Base-by-base conservation (phyloP, 1,284 basidiomycete species). In the Austroboletus niveus region DNA sequence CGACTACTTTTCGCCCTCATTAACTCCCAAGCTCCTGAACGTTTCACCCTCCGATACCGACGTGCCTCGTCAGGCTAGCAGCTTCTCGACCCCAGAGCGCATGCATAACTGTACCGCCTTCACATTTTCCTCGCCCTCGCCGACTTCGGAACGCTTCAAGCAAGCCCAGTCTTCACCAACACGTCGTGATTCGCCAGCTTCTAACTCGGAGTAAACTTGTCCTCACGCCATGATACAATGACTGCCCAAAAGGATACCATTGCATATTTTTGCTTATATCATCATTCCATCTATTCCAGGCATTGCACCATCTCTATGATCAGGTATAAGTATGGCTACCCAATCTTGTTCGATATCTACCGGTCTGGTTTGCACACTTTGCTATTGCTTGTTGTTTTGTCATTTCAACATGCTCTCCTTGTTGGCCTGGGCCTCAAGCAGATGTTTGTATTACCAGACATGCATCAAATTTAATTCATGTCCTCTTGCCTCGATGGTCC, bases 91-190 rank as follows among this genome's bases (percentile, higher is more conserved):
- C 1, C 86, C 86, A 2, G 83, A 89, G 61, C 81, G 85, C 59
- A 81, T 82, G 61, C 75, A 75, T 52, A 81, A 84, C 52, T 87
- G 85, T 63, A 76, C 84, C n/a, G 74, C 83, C 2, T 89, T 89
- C 64, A 89, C 87, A 5, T 89, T 89, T 72, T 78, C 80, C 7
- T 82, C 85, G 0, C 86, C 87, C 3, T 84, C 84, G 1, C 80
- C 80, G 11, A 73, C 79, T 0, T 76, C 77, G 48, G 69, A 78
- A 51, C 80, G 82, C 43, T 77, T 75, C 66, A 74, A 65, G 58
- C 71, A 74, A 54, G 48, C 55, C 15, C 64, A 55, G 31, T 51
- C 54, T 4, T 57, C 69, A 1, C 63, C 61, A n/a, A 41, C 49
- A 29, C 24, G 39, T 34, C 46, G 45, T 47, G 48, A 42, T 27